A percentile compares a stretch with the other conserved stretches of the same genome.
Evolutionary conservation across 768 basidiomycete species (phyloP).

Genomic region (Hericium erinaceus): DNA sequence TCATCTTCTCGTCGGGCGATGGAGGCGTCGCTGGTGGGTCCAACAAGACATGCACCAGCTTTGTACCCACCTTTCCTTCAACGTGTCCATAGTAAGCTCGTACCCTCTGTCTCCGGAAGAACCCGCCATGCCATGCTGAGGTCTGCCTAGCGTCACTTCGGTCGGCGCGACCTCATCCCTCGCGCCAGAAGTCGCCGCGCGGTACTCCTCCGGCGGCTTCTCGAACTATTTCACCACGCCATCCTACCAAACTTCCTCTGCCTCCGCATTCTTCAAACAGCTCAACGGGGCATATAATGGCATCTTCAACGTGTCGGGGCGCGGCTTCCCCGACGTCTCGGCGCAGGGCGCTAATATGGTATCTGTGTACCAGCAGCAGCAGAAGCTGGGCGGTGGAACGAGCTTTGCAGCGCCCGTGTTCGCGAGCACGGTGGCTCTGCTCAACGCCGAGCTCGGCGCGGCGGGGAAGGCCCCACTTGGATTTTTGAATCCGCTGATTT

Average conservation of each 20-base stretch:
- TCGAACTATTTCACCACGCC: constrained; percentile 8
- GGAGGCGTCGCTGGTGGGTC: constrained; percentile 14
- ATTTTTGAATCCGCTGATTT: constrained; percentile 16
- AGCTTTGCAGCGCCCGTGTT: constrained; percentile 26
- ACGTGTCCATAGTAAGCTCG: constrained; percentile 12
- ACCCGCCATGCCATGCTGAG: neutral
- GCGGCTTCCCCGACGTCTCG: constrained; percentile 39
- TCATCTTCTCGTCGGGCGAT: constrained; percentile 16
- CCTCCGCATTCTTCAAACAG: constrained; percentile 25
- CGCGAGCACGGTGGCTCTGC: constrained; percentile 23
- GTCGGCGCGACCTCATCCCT: constrained; percentile 22
- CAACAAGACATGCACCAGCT: constrained; percentile 5
- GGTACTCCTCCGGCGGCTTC: constrained; percentile 16
- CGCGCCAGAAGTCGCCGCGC: constrained; percentile 19
- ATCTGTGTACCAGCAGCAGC: constrained; percentile 14
- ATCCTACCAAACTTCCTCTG: constrained; percentile 29
- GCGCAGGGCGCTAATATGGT: constrained; percentile 27
- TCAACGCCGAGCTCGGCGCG: constrained; percentile 24
- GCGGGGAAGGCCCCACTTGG: constrained; percentile 16
- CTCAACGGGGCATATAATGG: constrained; percentile 22
- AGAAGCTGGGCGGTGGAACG: constrained; percentile 21
- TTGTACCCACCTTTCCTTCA: constrained; percentile 16
- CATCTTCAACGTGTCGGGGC: constrained; percentile 26
- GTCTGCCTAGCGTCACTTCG: constrained; percentile 11
- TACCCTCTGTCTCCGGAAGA: neutral